A percentile compares a stretch with the other conserved stretches of the same genome.
phyloP scores from a whole-genome alignment of 2,329 filamentous ascomycete genomes.

The Beauveria brongniartii region DNA sequence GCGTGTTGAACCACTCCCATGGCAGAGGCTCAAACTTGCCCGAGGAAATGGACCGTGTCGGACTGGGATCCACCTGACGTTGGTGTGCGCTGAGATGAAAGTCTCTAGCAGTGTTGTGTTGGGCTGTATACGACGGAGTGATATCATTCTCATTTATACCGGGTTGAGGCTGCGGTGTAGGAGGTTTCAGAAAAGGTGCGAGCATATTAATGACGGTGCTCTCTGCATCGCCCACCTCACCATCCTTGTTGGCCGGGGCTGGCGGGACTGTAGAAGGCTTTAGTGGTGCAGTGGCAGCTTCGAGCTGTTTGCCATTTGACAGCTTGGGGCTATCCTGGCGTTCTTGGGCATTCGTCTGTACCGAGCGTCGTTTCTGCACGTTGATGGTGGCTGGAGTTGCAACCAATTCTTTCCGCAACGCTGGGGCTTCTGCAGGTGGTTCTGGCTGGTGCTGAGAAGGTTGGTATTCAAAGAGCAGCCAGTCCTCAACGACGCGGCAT shows the following conservation, averaged over 20 bases:
- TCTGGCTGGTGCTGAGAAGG: not conserved
- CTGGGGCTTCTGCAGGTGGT: not conserved
- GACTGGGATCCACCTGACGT: conserved; percentile 25
- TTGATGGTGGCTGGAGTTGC: not conserved
- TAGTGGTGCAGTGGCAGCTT: not conserved
- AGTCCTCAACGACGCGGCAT: conserved; percentile 20
- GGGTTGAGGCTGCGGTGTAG: conserved; percentile 32
- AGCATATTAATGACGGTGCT: conserved; percentile 38
- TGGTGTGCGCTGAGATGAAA: conserved; percentile 36
- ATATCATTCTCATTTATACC: conserved; percentile 28
- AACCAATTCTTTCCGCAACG: not conserved
- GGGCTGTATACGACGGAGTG: conserved; percentile 46
- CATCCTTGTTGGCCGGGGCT: conserved; percentile 15
- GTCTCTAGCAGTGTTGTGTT: conserved; percentile 40
- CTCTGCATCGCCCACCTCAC: conserved; percentile 24
- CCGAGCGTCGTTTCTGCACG: conserved; percentile 3
- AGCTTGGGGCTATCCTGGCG: not conserved
- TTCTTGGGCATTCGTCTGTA: not conserved
- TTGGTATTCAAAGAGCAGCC: conserved; percentile 27
- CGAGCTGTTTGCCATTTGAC: not conserved
- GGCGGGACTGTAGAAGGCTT: not conserved
- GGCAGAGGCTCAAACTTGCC: conserved; percentile 34
- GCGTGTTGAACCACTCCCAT: conserved; percentile 41
- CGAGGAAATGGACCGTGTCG: conserved; percentile 20
- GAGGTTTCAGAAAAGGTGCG: conserved; percentile 39